Evolutionary conservation across 768 basidiomycete species (phyloP).

Genomic region (Crassisporium funariophilum): DNA sequence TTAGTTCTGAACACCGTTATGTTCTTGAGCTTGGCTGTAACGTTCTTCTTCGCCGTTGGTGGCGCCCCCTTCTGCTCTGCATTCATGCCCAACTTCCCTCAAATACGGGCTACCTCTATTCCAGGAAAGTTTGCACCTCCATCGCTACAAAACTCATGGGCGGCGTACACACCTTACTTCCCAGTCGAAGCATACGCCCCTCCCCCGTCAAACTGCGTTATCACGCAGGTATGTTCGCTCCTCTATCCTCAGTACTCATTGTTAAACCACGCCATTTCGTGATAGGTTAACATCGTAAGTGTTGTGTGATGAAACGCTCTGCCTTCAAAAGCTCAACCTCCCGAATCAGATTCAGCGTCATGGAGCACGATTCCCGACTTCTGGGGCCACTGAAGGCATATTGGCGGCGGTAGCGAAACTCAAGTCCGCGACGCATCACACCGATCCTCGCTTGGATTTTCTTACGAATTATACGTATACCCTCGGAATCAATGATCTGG

Average conservation of each 20-base stretch:
- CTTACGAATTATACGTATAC: constrained; percentile 58
- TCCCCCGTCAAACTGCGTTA: constrained; percentile 22
- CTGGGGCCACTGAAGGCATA: constrained; percentile 45
- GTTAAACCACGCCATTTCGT: neutral
- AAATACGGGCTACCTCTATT: neutral
- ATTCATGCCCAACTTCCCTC: neutral
- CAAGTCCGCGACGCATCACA: constrained; percentile 44
- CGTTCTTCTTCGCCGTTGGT: neutral
- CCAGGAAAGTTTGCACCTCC: constrained; percentile 7
- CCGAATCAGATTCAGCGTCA: constrained; percentile 72
- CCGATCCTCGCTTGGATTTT: constrained; percentile 55
- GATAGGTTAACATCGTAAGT: neutral
- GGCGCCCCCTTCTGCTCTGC: too few relatives aligned
- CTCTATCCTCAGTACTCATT: neutral
- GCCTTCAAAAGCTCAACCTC: neutral
- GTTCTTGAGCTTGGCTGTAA: neutral
- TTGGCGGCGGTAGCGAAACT: constrained; percentile 54
- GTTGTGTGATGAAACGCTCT: neutral
- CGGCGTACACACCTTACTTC: constrained; percentile 27
- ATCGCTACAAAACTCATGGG: constrained; percentile 22
- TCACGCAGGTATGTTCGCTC: constrained; percentile 5
- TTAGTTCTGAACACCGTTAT: too few relatives aligned
- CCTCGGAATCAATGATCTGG: constrained; percentile 57
- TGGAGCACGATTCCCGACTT: constrained; percentile 77
- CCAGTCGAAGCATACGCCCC: constrained; percentile 22